A percentile compares a stretch with the other conserved stretches of the same genome.
Conservation (phyloP, 495 filamentous ascomycete species). For the Cryomyces minteri region DNA sequence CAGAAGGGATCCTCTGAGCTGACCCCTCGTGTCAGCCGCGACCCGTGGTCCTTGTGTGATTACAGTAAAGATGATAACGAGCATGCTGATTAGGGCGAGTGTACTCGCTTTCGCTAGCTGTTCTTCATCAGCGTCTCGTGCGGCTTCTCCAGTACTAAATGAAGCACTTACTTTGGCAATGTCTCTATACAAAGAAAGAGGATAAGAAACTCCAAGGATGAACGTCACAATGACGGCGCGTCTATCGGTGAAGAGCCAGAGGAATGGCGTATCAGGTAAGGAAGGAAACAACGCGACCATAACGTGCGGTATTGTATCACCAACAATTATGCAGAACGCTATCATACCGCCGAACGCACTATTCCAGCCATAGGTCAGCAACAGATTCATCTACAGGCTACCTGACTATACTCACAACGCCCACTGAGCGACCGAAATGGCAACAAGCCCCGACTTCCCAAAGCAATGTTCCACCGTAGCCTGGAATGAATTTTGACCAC, state of each 20-base stretch:
- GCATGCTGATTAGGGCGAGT: slow-evolving; percentile 79
- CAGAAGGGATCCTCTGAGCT: slow-evolving; percentile 42
- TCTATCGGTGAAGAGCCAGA: slow-evolving; percentile 67
- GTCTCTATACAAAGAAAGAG: slow-evolving; percentile 80
- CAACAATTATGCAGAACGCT: slow-evolving; percentile 92
- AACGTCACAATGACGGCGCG: slow-evolving; percentile 71
- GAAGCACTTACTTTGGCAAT: slow-evolving; percentile 69
- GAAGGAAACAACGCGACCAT: slow-evolving; percentile 64
- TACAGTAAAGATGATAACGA: slow-evolving; percentile 74
- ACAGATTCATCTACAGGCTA: neutral
- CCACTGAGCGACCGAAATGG: slow-evolving; percentile 86
- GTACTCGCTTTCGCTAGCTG: slow-evolving; percentile 91
- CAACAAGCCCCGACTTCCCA: slow-evolving; percentile 68
- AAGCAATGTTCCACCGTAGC: slow-evolving; percentile 90
- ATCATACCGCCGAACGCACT: slow-evolving; percentile 95
- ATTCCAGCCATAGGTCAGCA: neutral
- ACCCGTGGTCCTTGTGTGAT: slow-evolving; percentile 65
- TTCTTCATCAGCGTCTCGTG: neutral
- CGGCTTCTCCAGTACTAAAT: neutral
- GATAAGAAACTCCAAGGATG: slow-evolving; percentile 73
- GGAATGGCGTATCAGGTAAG: slow-evolving; percentile 48
- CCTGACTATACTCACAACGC: slow-evolving; percentile 39
- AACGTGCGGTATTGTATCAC: slow-evolving; percentile 88
- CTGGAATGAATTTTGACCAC: slow-evolving; percentile 82
- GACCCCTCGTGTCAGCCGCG: slow-evolving; percentile 47